Evolutionary conservation across 2,329 filamentous ascomycete species (phyloP).

Genomic region (Dendryphion nanum): DNA sequence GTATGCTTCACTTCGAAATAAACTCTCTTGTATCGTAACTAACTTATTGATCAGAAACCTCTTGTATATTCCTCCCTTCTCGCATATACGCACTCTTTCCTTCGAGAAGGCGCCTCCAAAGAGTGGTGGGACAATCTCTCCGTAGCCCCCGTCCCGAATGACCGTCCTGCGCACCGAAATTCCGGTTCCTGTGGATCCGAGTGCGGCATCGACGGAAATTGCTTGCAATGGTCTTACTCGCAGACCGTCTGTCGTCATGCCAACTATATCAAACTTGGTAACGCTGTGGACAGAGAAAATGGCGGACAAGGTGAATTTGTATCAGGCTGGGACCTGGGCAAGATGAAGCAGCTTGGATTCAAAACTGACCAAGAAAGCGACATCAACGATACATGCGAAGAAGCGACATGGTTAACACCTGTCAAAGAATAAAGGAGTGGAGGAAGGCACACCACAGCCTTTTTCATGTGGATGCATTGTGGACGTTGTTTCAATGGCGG

Average conservation of each 20-base stretch:
- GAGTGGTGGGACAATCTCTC: slow-evolving; percentile 40
- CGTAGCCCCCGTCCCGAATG: slow-evolving; percentile 30
- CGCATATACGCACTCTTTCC: slow-evolving; percentile 36
- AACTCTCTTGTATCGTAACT: too few relatives aligned
- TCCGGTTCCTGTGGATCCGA: slow-evolving; percentile 34
- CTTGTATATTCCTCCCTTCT: slow-evolving; percentile 38
- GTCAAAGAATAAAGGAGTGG: not conserved
- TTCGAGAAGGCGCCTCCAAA: slow-evolving; percentile 27
- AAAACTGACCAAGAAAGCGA: slow-evolving; percentile 33
- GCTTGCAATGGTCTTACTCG: slow-evolving; percentile 37
- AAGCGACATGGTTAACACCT: slow-evolving; percentile 41
- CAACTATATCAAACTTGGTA: slow-evolving; percentile 34
- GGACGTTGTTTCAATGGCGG: not conserved
- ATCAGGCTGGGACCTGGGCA: slow-evolving; percentile 39
- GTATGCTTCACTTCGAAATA: slow-evolving; percentile 10
- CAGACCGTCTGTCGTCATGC: slow-evolving; percentile 39
- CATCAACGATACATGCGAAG: slow-evolving; percentile 34
- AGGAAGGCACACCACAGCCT: too few relatives aligned
- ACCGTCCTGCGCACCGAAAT: slow-evolving; percentile 33
- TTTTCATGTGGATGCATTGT: not conserved
- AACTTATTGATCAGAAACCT: slow-evolving; percentile 27
- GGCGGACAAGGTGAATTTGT: slow-evolving; percentile 37
- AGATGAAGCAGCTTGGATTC: slow-evolving; percentile 35
- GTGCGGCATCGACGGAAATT: slow-evolving; percentile 32
- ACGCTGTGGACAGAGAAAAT: slow-evolving; percentile 31